A percentile compares a stretch with the other conserved stretches of the same genome.
Evolutionary conservation across 331 rosid species (phyloP).

Genomic region (Quercus phellos): DNA sequence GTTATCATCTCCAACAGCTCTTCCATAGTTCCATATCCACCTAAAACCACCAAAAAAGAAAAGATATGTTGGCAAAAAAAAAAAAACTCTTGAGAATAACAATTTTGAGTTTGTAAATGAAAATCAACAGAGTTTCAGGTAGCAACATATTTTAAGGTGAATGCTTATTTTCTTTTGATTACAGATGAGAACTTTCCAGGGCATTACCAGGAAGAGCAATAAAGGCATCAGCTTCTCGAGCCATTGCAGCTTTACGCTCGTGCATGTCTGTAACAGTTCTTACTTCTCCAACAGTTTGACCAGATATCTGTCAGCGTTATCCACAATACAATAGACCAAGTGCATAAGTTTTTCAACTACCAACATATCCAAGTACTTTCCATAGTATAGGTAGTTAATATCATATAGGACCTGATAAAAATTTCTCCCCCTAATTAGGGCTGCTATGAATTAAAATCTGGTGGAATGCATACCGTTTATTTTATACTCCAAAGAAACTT

Average conservation of each 20-base stretch:
- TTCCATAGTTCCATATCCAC: slow-evolving; percentile 99
- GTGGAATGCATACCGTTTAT: background rate
- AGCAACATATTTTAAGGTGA: background rate
- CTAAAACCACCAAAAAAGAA: slow-evolving; percentile 26
- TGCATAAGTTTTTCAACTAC: slow-evolving; percentile 7
- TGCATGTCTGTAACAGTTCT: slow-evolving; percentile 88
- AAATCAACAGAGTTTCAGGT: slow-evolving; percentile 4
- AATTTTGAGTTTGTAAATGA: background rate
- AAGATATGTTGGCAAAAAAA: background rate
- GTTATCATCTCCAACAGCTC: slow-evolving; percentile 93
- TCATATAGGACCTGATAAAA: slow-evolving; percentile 1
- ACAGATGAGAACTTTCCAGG: slow-evolving; percentile 8
- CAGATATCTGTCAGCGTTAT: slow-evolving; percentile 60
- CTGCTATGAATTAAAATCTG: slow-evolving; percentile 4
- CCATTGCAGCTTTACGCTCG: slow-evolving; percentile 88
- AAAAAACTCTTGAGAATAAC: slow-evolving; percentile 9
- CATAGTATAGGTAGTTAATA: slow-evolving; percentile 1
- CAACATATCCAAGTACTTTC: slow-evolving; percentile 8
- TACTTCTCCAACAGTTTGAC: slow-evolving; percentile 82
- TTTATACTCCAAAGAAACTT: too few relatives aligned
- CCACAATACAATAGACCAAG: slow-evolving; percentile 22
- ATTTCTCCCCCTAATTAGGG: slow-evolving; percentile 3
- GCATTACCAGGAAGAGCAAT: slow-evolving; percentile 86
- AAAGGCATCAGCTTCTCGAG: slow-evolving; percentile 86
- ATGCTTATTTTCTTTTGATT: background rate